Evolutionary conservation across 2,329 filamentous ascomycete genomes (phyloP), one percentile per base, ranked within the genome.

Genomic region (Xylaria multiplex): DNA sequence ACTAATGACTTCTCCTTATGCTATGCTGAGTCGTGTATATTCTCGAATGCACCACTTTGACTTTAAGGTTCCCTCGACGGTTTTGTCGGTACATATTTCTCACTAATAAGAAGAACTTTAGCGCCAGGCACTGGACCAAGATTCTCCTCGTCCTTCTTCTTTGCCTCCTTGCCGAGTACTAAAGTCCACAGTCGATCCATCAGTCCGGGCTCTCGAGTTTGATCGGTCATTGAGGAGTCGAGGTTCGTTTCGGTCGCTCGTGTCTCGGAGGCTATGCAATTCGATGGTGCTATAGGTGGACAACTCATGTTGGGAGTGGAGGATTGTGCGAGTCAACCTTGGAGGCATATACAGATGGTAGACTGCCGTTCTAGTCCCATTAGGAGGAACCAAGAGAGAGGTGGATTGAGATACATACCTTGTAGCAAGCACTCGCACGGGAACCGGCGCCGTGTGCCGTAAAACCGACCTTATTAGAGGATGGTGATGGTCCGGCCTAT

Each of bases 401-500:
- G n/a, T 30, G 30, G 27, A 8, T 30, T 5, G 11, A 3, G 35
- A 58, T 37, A 35, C 24, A 49, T 52, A 62, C 60, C 53, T 50
- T 22, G 11, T 49, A 19, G n/a, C 4, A 35, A 37, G 50, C 11
- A 8, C 11, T 43, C 3, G 19, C 22, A 43, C 3, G 24, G 6
- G 4, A 45, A 37, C 35, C 13, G 9, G 22, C 14, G 16, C 2
- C 45, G 9, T 16, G 1, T 24, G 5, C 22, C 16, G 7, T 22
- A 9, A 24, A 32, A 27, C 19, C 7, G 8, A 32, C 32, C 22
- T 27, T 3, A 35, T 16, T 27, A 24, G 45, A 24, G 45, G 6
- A 4, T n/a, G 16, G 43, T 43, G 8, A 1, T 48, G 40, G 19
- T 30, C 40, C 7, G 40, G 30, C 22, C 22, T 42, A 8, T 19